Evolutionary conservation across 106 monocot species (phyloP).

Genomic region (Dioscorea alata): DNA sequence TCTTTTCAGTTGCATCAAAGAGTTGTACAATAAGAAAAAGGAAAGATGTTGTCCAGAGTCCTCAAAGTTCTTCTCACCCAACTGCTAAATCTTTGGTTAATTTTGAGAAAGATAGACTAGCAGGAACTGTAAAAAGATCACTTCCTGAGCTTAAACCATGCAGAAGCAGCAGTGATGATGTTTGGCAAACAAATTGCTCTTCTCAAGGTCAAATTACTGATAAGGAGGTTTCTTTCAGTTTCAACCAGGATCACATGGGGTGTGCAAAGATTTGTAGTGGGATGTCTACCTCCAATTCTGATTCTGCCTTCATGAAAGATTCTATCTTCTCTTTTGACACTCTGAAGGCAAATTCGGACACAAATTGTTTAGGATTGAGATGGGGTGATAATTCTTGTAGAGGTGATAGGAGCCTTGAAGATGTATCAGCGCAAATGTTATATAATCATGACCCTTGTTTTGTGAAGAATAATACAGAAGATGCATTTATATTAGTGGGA

Average conservation of each 20-base stretch:
- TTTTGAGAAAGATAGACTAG: too few relatives aligned
- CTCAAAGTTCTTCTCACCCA: conserved; percentile 9
- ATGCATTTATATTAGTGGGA: conserved; percentile 15
- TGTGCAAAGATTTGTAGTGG: conserved; percentile 9
- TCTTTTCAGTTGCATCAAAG: conserved; percentile 8
- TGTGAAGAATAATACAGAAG: conserved; percentile 1
- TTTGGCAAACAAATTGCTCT: conserved; percentile 5
- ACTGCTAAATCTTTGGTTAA: not conserved
- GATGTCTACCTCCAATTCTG: conserved; percentile 8
- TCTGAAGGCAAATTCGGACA: too few relatives aligned
- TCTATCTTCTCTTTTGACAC: not conserved
- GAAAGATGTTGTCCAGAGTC: conserved; percentile 8
- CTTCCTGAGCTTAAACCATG: conserved; percentile 25
- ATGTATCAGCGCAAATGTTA: not conserved
- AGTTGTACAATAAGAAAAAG: conserved; percentile 15
- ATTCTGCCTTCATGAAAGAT: conserved; percentile 15
- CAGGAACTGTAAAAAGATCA: not conserved
- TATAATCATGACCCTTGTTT: conserved; percentile 1
- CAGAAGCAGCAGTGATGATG: conserved; percentile 4
- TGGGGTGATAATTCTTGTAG: conserved; percentile 4
- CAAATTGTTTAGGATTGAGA: not conserved
- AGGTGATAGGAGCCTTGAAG: conserved; percentile 14
- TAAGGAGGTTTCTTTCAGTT: conserved; percentile 6
- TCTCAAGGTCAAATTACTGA: conserved; percentile 1
- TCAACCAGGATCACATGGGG: conserved; percentile 6